Evolutionary conservation across 352 stramenopile species (phyloP), one percentile per base, ranked within the genome.

Genomic region (Phytopythium ostracodes): DNA sequence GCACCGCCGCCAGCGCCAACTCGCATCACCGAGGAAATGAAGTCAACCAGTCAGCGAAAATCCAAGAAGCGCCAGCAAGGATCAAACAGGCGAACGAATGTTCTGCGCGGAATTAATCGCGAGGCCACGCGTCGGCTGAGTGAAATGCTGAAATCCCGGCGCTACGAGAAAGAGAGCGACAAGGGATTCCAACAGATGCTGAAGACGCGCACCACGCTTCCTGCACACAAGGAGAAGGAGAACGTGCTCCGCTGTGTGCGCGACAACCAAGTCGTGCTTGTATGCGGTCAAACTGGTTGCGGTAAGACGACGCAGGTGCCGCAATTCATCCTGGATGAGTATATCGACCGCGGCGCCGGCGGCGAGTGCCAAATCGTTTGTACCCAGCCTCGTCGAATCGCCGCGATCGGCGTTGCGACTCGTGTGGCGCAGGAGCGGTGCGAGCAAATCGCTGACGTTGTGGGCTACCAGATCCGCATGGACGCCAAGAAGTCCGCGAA

Each of bases 291-390:
- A 29, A 99, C 95, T 11, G 94, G 96, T 49, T 98, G 91, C 69
- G 96, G 95, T 52, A 98, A 98, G 65, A 98, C 92, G 14, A 98
- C 96, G 9, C 96, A 99, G 68, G 94, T 99, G 29, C 96, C 96
- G 40, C 96, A 99, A 71, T 99, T 98, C 55, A 95, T 99, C 70
- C 67, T 99, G 4, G 96, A 99, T 64, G 80, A 98, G 24, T 92
- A 80, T 64, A 94, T 98, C 33, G 72, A 91, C 24, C 79, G 81
- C 33, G 81, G 81, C 18, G 73, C 81, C 40, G 90, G 90, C 24
- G 83, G 88, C 2, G 95, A 98, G 56, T 96, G 94, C 65, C 87
- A 97, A 59, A 98, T 99, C 69, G 80, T 99, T 46, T 97, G 97
- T 75, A 98, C 94, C 29, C 97, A 99, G 67, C 97, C 97, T 52